These are phyloP conservation scores for Saturnispora ahearnii DNA, from an alignment of 805 yeast genomes.

Conservation along the genomic window DNA sequence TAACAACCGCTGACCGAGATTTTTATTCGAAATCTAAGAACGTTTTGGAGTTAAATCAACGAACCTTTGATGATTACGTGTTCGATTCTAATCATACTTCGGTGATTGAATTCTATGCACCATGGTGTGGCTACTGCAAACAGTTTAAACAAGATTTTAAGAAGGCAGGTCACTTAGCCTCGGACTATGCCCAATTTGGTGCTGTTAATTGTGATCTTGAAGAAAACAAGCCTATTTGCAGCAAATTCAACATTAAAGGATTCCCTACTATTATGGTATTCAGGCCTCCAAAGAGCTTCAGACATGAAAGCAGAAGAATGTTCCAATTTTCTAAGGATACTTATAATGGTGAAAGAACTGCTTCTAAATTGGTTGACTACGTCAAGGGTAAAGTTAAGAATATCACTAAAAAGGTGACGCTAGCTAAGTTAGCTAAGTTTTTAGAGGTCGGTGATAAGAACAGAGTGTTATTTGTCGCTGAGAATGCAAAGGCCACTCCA, in stretches of 20 bases:
- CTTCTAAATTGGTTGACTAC: conserved; percentile 45
- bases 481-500: conserved; percentile 41
- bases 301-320: neutral
- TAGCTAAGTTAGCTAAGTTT: conserved; percentile 24
- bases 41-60: conserved; percentile 22
- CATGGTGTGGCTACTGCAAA: conserved; percentile 96
- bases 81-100: conserved; percentile 67
- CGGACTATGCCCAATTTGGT: conserved; percentile 54
- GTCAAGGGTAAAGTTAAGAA: conserved; percentile 53
- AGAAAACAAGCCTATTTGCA: conserved; percentile 60
- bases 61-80: conserved; percentile 57
- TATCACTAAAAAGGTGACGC: conserved; percentile 45
- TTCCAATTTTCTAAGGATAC: conserved; percentile 30
- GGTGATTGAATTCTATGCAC: conserved; percentile 85
- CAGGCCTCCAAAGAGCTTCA: conserved; percentile 61
- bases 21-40: conserved; percentile 20
- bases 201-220: conserved; percentile 81
- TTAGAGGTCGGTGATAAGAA: conserved; percentile 16
- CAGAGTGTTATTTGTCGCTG: conserved; percentile 46
- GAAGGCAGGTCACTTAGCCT: conserved; percentile 53
- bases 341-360: conserved; percentile 53
- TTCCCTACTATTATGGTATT: conserved; percentile 80
- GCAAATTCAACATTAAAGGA: conserved; percentile 55
- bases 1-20: neutral
- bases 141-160: conserved; percentile 54